Evolutionary conservation across 306 rosid species (phyloP).

Genomic region (Ormosia semicastrata): DNA sequence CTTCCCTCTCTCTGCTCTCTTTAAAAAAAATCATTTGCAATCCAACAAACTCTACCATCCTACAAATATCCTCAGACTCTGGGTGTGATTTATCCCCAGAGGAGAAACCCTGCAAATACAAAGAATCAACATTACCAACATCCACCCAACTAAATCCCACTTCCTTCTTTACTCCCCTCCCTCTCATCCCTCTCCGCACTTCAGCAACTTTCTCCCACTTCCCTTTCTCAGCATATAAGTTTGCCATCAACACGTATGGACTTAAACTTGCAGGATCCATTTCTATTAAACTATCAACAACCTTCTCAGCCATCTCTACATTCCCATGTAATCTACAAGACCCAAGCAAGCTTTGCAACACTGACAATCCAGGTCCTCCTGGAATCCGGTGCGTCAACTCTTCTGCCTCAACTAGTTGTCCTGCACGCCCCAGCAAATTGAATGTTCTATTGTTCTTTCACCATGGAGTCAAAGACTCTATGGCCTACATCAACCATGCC

Average conservation of each 20-base stretch:
- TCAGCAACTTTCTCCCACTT: constrained; percentile 81
- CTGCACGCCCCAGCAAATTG: constrained; percentile 74
- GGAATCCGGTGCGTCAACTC: constrained; percentile 56
- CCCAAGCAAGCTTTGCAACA: constrained; percentile 79
- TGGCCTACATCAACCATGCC: constrained; percentile 74
- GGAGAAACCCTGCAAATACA: constrained; percentile 71
- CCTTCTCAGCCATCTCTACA: constrained; percentile 71
- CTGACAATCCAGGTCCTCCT: constrained; percentile 62
- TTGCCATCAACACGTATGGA: constrained; percentile 68
- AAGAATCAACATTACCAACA: constrained; percentile 50
- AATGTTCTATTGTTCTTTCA: constrained; percentile 48
- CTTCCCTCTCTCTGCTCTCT: constrained; percentile 29
- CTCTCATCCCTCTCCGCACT: constrained; percentile 74
- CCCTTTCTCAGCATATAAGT: constrained; percentile 78
- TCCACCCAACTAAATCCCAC: constrained; percentile 87
- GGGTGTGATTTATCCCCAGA: constrained; percentile 75
- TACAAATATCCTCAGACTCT: constrained; percentile 53
- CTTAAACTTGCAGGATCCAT: constrained; percentile 73
- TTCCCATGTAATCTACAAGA: constrained; percentile 71
- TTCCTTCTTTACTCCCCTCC: constrained; percentile 69
- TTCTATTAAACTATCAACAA: constrained; percentile 46
- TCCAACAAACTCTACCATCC: constrained; percentile 65
- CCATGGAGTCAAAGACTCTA: constrained; percentile 54
- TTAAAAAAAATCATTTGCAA: constrained; percentile 55
- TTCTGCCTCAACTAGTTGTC: constrained; percentile 66